phyloP scores from a whole-genome alignment of 768 basidiomycete species.

The Boletus pseudopeckii region DNA sequence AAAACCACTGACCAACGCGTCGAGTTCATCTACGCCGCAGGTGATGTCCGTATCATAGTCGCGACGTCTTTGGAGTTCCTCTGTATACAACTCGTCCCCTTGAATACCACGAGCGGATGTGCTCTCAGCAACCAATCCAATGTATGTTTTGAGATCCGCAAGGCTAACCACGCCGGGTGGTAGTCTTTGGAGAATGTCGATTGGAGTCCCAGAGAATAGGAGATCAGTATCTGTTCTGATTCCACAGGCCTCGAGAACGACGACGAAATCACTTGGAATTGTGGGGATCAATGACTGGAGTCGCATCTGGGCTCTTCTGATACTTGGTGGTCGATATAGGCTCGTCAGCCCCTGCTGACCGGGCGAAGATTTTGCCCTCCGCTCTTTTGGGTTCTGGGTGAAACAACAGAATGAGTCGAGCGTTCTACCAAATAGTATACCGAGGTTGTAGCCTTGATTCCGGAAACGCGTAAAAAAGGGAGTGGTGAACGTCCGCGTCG shows the following conservation, averaged over 20 bases:
- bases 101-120: conserved; percentile 42
- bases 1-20: conserved; percentile 50
- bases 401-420: neutral
- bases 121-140: conserved; percentile 37
- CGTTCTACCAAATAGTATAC: neutral
- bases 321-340: neutral
- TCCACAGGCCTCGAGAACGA: conserved; percentile 43
- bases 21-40: conserved; percentile 47
- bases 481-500: neutral
- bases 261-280: conserved; percentile 44
- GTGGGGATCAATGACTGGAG: conserved; percentile 26
- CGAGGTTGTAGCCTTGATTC: too few relatives aligned
- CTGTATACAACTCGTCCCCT: conserved; percentile 29
- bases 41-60: conserved; percentile 12
- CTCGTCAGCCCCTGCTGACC: neutral
- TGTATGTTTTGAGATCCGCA: conserved; percentile 43
- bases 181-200: conserved; percentile 50
- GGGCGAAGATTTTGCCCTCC: neutral
- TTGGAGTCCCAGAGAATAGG: conserved; percentile 44
- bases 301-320: conserved; percentile 18
- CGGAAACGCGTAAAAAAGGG: too few relatives aligned
- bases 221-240: conserved; percentile 59
- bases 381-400: neutral
- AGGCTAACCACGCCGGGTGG: conserved; percentile 48
- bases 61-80: conserved; percentile 13